Evolutionary conservation across 192 early-diverging fungal species (phyloP).

Genomic region (Umbelopsis sp.): DNA sequence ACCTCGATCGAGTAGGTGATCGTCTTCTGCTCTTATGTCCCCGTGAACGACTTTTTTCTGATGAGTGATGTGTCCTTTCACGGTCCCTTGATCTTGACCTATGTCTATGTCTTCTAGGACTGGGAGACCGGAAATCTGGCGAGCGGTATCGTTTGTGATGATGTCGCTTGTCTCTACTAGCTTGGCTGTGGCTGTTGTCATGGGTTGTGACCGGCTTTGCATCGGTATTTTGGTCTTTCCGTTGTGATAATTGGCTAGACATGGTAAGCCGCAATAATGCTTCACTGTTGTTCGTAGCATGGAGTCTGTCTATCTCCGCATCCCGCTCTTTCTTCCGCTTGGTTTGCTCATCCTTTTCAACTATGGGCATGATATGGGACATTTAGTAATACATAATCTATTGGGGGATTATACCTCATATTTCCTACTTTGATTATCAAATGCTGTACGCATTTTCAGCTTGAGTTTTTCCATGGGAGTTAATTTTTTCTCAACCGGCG

Average conservation of each 20-base stretch:
- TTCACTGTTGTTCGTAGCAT: constrained; percentile 13
- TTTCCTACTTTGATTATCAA: constrained; percentile 44
- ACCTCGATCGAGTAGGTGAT: constrained; percentile 18
- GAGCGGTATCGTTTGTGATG: constrained; percentile 10
- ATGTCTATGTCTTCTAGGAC: not conserved
- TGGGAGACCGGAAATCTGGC: not conserved
- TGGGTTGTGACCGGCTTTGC: not conserved
- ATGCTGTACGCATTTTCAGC: constrained; percentile 41
- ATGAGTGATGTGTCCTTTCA: not conserved
- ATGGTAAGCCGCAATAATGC: constrained; percentile 4
- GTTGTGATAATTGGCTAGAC: not conserved
- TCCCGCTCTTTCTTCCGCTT: constrained; percentile 39
- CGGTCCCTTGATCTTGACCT: constrained; percentile 25
- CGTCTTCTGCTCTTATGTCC: constrained; percentile 14
- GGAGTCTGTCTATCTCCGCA: constrained; percentile 28
- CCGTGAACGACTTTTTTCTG: constrained; percentile 12
- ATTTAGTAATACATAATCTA: not conserved
- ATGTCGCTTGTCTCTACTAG: not conserved
- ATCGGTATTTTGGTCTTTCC: not conserved
- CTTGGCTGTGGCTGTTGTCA: not conserved
- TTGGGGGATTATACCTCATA: not conserved
- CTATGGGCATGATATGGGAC: constrained; percentile 13
- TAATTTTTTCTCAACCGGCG: constrained; percentile 31
- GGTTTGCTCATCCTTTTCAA: constrained; percentile 36
- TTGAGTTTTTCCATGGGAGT: constrained; percentile 48